Evolutionary conservation across 2,329 filamentous ascomycete species (phyloP), one percentile per base, ranked within the genome.

Genomic region (Pyrenochaeta sp.): DNA sequence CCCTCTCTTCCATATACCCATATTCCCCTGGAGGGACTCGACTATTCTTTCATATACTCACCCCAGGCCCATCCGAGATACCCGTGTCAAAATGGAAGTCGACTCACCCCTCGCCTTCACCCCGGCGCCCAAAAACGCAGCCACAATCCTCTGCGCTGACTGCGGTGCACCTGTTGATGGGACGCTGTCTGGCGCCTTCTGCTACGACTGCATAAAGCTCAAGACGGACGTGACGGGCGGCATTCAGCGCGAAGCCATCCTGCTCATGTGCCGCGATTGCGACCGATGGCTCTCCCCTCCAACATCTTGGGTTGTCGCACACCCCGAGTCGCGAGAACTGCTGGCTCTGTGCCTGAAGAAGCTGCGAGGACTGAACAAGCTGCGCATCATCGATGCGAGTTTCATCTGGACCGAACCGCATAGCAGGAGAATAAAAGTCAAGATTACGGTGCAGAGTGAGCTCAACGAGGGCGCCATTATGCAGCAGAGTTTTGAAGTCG

Each of bases 361-460:
- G 77, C 79, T 99, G 60, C 84, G 90, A 60, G 93, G 93, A 27
- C 79, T 99, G 60, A 87, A 89, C 75, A 96, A 95, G 80, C 91
- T 96, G 64, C 86, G 95, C 57, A 95, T 99, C 69, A 93, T 97
- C 69, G 95, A 99, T 74, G 95, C 95, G 41, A 90, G 87, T 68
- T 99, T 98, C 74, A 90, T 98, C 72, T 99, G 95, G 95, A 99
- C 95, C 1, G 95, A 99, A 77, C 94, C 95, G 10, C 95, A 99
- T 79, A 97, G 93, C 67, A 85, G 92, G 71, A 84, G 95, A 74
- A 85, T 98, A 61, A 96, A 93, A 79, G 88, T 98, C 75, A 97
- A 97, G 81, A 89, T 99, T 76, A 98, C 95, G 0, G 89, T 98
- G 42, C 95, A 98, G 72, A 83, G 86, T 63, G 84, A 88, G 73